phyloP scores from a whole-genome alignment of 805 yeast genomes.

The Candida krabiensis region DNA sequence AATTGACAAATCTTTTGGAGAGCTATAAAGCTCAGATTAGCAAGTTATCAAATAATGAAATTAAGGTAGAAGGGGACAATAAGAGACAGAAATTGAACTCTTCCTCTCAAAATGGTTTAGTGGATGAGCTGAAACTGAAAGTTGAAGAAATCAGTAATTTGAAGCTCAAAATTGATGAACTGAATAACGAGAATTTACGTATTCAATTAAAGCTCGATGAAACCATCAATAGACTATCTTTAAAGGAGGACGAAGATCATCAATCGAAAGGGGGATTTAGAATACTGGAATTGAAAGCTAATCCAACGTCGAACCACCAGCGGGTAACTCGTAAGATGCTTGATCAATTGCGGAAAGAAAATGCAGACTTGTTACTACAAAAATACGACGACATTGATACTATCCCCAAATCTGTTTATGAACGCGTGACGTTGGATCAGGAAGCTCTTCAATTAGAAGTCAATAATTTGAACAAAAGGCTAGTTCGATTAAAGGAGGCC shows the following conservation, averaged over 20 bases:
- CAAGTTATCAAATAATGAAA: constrained; percentile 33
- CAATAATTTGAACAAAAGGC: constrained; percentile 50
- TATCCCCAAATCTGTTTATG: constrained; percentile 64
- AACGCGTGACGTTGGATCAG: constrained; percentile 57
- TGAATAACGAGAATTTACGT: constrained; percentile 1
- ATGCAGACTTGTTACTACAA: constrained; percentile 46
- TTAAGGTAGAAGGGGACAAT: constrained; percentile 19
- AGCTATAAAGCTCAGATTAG: constrained; percentile 55
- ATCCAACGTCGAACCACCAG: constrained; percentile 66
- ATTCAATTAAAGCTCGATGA: background rate
- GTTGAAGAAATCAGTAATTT: constrained; percentile 1
- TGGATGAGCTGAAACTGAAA: constrained; percentile 2
- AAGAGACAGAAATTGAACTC: constrained; percentile 3
- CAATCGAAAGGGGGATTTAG: constrained; percentile 18
- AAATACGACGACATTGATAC: constrained; percentile 11
- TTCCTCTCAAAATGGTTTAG: background rate
- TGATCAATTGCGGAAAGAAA: constrained; percentile 55
- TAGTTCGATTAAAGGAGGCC: constrained; percentile 52
- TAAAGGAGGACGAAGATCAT: background rate
- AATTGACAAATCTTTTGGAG: constrained; percentile 49
- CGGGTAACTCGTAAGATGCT: constrained; percentile 53
- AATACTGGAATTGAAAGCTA: constrained; percentile 61
- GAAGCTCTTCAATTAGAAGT: constrained; percentile 46
- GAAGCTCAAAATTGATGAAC: constrained; percentile 1
- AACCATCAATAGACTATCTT: background rate